A percentile compares a stretch with the other conserved stretches of the same genome.
Evolutionary conservation across 2,329 filamentous ascomycete species (phyloP).

Genomic region (Achaetomium macrosporum): DNA sequence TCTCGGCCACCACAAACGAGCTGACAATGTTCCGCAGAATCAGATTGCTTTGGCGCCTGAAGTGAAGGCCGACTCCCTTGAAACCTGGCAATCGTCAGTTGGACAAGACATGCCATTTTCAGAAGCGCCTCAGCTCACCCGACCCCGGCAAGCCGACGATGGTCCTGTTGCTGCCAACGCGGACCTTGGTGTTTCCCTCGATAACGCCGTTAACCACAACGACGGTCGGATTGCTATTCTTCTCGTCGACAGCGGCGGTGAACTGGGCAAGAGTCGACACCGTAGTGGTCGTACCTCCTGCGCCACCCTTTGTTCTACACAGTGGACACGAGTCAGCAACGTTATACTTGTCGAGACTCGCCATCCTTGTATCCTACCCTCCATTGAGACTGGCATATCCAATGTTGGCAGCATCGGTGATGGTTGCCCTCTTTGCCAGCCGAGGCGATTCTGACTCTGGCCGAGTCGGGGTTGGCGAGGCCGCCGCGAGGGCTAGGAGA

Average conservation of each 20-base stretch:
- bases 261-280: slow-evolving; percentile 47
- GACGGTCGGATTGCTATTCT: slow-evolving; percentile 39
- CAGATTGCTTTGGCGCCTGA: slow-evolving; percentile 50
- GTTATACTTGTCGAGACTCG: background rate
- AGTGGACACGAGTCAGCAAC: background rate
- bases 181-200: slow-evolving; percentile 36
- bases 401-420: slow-evolving; percentile 20
- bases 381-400: slow-evolving; percentile 23
- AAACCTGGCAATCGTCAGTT: slow-evolving; percentile 23
- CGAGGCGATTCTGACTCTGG: slow-evolving; percentile 5
- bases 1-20: slow-evolving; percentile 47
- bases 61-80: slow-evolving; percentile 45
- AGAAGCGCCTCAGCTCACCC: slow-evolving; percentile 25
- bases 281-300: slow-evolving; percentile 48
- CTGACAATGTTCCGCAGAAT: slow-evolving; percentile 59
- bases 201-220: slow-evolving; percentile 43
- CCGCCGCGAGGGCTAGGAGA: slow-evolving; percentile 9
- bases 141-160: slow-evolving; percentile 40
- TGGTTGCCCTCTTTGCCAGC: slow-evolving; percentile 11
- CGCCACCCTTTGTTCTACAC: slow-evolving; percentile 45
- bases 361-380: slow-evolving; percentile 12
- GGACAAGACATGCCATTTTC: no score
- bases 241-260: slow-evolving; percentile 40
- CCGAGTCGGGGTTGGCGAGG: slow-evolving; percentile 17
- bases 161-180: slow-evolving; percentile 44